These are phyloP conservation scores for Selaginella tamariscina DNA, from an alignment of 75 land plant genomes.

Conservation along the genomic window DNA sequence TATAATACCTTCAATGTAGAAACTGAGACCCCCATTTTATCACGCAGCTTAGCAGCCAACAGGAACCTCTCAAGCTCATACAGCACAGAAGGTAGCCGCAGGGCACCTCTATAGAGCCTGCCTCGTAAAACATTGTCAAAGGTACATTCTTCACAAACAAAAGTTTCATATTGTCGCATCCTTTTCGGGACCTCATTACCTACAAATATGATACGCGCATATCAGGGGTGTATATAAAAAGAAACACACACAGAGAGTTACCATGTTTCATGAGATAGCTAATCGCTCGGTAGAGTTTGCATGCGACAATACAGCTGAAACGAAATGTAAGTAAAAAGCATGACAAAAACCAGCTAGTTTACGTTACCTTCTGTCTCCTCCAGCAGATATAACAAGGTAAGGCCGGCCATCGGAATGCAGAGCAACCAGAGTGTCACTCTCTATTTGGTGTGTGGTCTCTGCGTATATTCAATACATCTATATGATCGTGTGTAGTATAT, in stretches of 20 bases:
- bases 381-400: too few species aligned
- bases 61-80: conserved; percentile 24
- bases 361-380: too few species aligned
- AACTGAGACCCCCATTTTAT: conserved; percentile 20
- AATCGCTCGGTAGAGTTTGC: neutral
- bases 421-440: too few species aligned
- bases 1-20: conserved; percentile 25
- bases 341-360: too few species aligned
- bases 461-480: neutral
- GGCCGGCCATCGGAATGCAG: too few species aligned
- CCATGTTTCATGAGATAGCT: neutral
- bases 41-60: conserved; percentile 28
- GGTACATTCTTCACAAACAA: conserved; percentile 22
- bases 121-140: conserved; percentile 20
- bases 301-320: neutral
- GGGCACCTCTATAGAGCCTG: conserved; percentile 24
- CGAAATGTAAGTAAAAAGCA: too few species aligned
- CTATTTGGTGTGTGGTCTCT: neutral
- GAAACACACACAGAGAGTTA: neutral
- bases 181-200: conserved; percentile 5
- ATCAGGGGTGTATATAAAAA: neutral
- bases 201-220: neutral
- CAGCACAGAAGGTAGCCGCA: conserved; percentile 29
- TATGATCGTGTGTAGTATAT: neutral
- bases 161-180: conserved; percentile 14